phyloP scores from a whole-genome alignment of 495 filamentous ascomycete species.

The Hyaloscypha variabilis region DNA sequence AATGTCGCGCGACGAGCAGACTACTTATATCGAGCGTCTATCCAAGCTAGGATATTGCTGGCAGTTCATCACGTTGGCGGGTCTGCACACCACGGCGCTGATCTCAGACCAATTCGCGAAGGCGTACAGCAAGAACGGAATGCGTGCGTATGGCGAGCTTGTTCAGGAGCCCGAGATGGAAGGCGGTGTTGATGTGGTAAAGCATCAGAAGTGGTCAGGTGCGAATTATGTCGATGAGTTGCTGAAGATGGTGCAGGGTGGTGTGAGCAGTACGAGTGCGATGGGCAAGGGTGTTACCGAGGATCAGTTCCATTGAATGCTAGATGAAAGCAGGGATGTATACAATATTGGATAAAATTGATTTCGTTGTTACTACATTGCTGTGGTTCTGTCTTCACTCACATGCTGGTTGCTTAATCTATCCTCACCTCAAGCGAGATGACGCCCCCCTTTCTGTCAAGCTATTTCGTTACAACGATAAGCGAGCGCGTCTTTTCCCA shows the following conservation, averaged over 20 bases:
- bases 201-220: conserved; percentile 98
- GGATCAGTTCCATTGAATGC: conserved; percentile 75
- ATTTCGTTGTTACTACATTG: not conserved
- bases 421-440: no score
- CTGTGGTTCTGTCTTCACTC: no score
- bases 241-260: conserved; percentile 96
- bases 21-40: conserved; percentile 94
- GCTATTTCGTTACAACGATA: no score
- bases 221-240: conserved; percentile 93
- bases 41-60: conserved; percentile 91
- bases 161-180: conserved; percentile 98
- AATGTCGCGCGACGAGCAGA: conserved; percentile 90
- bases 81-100: conserved; percentile 91
- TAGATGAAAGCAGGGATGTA: not conserved
- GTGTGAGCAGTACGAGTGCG: conserved; percentile 85
- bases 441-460: no score
- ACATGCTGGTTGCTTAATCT: no score
- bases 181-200: conserved; percentile 86
- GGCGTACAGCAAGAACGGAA: conserved; percentile 79
- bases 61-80: conserved; percentile 99
- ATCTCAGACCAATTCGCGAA: conserved; percentile 86
- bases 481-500: no score
- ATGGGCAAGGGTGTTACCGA: conserved; percentile 99
- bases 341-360: not conserved
- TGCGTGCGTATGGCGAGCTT: conserved; percentile 95